These are phyloP conservation scores for Claviceps sp. DNA, from an alignment of 2,329 filamentous ascomycete species.

Conservation along the genomic window DNA sequence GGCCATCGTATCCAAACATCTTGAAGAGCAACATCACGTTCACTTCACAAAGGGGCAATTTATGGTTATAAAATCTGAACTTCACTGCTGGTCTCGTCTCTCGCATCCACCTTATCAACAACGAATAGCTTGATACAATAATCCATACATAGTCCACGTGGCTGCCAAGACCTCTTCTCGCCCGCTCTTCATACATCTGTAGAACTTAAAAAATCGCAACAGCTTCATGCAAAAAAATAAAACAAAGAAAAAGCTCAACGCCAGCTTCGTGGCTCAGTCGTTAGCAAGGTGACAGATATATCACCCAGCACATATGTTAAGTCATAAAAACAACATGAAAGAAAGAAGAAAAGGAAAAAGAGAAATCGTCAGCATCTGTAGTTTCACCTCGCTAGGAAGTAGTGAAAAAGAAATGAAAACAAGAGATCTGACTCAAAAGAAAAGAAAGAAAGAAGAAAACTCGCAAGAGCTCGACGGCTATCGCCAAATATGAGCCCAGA, in stretches of 20 bases:
- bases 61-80: neutral
- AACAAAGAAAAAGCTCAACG: neutral
- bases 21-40: neutral
- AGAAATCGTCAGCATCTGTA: slow-evolving; percentile 12
- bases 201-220: neutral
- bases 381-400: neutral
- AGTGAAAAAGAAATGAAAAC: neutral
- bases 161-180: neutral
- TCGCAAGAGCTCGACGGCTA: neutral
- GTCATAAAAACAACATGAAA: slow-evolving; percentile 7
- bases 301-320: slow-evolving; percentile 1
- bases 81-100: neutral
- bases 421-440: neutral
- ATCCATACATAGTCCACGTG: neutral
- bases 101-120: neutral
- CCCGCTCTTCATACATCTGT: too few relatives aligned
- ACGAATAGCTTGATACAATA: neutral
- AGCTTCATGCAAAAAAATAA: neutral
- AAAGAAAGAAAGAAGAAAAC: neutral
- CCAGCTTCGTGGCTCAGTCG: neutral
- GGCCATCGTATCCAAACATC: too few relatives aligned
- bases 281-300: neutral
- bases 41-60: neutral
- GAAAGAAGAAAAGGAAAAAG: slow-evolving; percentile 9
- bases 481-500: neutral